A percentile compares a stretch with the other conserved stretches of the same genome.
These are phyloP conservation scores for Harrya chromipes DNA, from an alignment of 768 basidiomycete genomes.

Conservation along the genomic window DNA sequence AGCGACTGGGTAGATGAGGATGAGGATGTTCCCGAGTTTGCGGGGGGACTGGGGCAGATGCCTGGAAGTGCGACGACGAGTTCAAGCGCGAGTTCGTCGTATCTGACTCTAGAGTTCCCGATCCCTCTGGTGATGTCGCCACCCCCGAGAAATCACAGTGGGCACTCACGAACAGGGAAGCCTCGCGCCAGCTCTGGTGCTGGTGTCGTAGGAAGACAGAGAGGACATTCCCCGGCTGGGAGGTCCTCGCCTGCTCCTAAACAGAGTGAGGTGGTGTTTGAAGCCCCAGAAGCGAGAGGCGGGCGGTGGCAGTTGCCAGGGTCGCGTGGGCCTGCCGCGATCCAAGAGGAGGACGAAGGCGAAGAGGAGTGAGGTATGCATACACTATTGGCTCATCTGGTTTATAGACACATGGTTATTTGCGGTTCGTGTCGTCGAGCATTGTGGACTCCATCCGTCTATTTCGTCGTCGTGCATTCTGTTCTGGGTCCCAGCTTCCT, in stretches of 20 bases:
- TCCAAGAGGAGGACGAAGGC: constrained; percentile 84
- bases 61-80: constrained; percentile 28
- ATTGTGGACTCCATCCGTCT: constrained; percentile 8
- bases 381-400: constrained; percentile 2
- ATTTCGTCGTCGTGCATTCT: constrained; percentile 3
- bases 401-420: constrained; percentile 8
- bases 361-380: constrained; percentile 55
- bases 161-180: constrained; percentile 36
- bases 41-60: constrained; percentile 73
- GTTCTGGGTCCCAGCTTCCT: not conserved
- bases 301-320: constrained; percentile 68
- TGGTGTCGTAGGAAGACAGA: constrained; percentile 36
- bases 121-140: constrained; percentile 45
- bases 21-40: constrained; percentile 68
- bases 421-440: constrained; percentile 9
- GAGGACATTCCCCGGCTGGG: constrained; percentile 58
- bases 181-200: constrained; percentile 21
- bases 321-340: constrained; percentile 67
- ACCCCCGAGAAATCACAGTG: constrained; percentile 46
- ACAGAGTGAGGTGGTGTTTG: constrained; percentile 42
- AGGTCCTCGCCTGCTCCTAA: constrained; percentile 57
- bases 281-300: constrained; percentile 47
- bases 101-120: constrained; percentile 33
- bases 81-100: constrained; percentile 23
- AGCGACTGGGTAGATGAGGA: constrained; percentile 90